phyloP scores from a whole-genome alignment of 2,329 filamentous ascomycete species.

The Stachybotrys elegans region DNA sequence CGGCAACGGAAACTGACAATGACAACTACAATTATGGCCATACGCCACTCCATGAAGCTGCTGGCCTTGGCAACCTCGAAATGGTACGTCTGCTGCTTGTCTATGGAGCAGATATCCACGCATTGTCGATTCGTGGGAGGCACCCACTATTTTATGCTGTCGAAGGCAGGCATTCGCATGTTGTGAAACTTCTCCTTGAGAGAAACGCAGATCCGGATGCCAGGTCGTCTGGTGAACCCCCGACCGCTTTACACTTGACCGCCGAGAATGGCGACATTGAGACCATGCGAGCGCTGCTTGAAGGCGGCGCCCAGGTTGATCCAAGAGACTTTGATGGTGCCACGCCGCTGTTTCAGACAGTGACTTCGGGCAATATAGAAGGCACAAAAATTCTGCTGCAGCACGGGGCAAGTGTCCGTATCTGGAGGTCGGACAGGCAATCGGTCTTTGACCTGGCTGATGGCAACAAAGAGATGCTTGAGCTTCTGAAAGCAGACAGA shows the following conservation, averaged over 20 bases:
- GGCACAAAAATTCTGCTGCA: conserved; percentile 2
- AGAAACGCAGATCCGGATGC: conserved; percentile 3
- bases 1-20: neutral
- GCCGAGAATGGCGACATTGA: neutral
- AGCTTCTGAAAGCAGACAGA: conserved; percentile 4
- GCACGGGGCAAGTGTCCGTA: conserved; percentile 2
- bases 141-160: neutral
- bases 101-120: neutral
- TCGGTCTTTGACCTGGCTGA: conserved; percentile 2
- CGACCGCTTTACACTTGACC: conserved; percentile 1
- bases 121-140: neutral
- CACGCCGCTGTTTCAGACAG: conserved; percentile 3
- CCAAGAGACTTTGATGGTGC: neutral
- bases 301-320: neutral
- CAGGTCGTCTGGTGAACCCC: neutral
- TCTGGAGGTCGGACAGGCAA: neutral
- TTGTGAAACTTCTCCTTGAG: conserved; percentile 4
- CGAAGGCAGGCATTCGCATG: neutral
- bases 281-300: neutral
- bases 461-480: conserved; percentile 3
- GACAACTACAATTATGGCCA: too few relatives aligned
- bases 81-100: neutral
- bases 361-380: neutral
- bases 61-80: neutral
- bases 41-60: neutral